These are phyloP conservation scores for Aspergillus brunneoviolaceus DNA, from an alignment of 2,329 filamentous ascomycete genomes.

Conservation along the genomic window DNA sequence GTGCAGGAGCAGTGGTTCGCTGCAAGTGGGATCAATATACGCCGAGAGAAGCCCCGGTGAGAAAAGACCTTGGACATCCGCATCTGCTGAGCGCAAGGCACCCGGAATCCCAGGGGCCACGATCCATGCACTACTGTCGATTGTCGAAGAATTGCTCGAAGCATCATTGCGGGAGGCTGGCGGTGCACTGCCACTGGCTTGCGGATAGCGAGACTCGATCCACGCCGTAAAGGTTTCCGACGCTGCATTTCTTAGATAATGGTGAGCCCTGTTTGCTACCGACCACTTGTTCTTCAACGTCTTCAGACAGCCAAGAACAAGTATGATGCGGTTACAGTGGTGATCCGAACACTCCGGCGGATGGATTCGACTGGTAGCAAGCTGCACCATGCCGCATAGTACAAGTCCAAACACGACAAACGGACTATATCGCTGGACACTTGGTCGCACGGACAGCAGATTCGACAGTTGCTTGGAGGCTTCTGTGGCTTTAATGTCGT, in stretches of 20 bases:
- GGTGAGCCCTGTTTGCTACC: slow-evolving; percentile 30
- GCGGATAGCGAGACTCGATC: slow-evolving; percentile 11
- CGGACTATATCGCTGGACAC: slow-evolving; percentile 32
- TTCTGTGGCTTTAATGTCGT: slow-evolving; percentile 38
- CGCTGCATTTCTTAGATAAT: slow-evolving; percentile 27
- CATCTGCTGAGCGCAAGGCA: neutral
- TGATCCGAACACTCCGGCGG: slow-evolving; percentile 40
- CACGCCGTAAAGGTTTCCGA: slow-evolving; percentile 23
- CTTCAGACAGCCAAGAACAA: slow-evolving; percentile 37
- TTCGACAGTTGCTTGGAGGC: slow-evolving; percentile 35
- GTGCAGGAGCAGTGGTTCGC: slow-evolving; percentile 8
- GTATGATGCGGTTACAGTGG: slow-evolving; percentile 37
- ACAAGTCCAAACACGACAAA: slow-evolving; percentile 31
- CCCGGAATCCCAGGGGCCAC: neutral
- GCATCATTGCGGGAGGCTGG: neutral
- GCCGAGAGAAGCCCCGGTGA: slow-evolving; percentile 27
- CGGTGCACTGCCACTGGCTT: neutral
- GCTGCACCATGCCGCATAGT: slow-evolving; percentile 37
- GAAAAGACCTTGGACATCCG: slow-evolving; percentile 28
- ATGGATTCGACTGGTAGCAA: slow-evolving; percentile 35
- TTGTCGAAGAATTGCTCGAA: neutral
- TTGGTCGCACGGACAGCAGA: slow-evolving; percentile 34
- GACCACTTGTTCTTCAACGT: slow-evolving; percentile 31
- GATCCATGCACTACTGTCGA: slow-evolving; percentile 1
- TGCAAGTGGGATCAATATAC: slow-evolving; percentile 33